Percentiles rank a stretch among this genome's conserved stretches.
phyloP scores from a whole-genome alignment of 495 filamentous ascomycete genomes.

The Trypethelium eluteriae region DNA sequence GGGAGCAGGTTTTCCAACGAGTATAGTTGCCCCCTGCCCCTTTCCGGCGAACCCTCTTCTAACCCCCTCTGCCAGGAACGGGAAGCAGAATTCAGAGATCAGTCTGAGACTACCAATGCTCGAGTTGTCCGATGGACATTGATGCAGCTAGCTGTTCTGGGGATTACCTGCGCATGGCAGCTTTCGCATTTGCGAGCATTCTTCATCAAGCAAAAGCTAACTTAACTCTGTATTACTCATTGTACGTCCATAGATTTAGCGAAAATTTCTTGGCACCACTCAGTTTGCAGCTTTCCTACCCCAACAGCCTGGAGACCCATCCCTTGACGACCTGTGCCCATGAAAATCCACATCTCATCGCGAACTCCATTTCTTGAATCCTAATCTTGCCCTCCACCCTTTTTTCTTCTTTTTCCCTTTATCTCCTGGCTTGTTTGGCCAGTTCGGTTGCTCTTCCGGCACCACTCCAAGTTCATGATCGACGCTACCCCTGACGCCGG shows the following conservation, averaged over 20 bases:
- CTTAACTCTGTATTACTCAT: slow-evolving; percentile 38
- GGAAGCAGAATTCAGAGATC: slow-evolving; percentile 95
- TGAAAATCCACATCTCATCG: neutral
- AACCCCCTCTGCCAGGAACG: slow-evolving; percentile 58
- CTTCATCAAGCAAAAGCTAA: slow-evolving; percentile 99
- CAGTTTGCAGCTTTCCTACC: neutral
- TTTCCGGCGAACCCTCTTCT: neutral
- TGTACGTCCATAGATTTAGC: slow-evolving; percentile 17
- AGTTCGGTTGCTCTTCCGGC: neutral
- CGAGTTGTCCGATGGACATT: slow-evolving; percentile 91
- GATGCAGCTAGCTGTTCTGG: slow-evolving; percentile 81
- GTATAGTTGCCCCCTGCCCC: slow-evolving; percentile 46
- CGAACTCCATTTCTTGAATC: neutral
- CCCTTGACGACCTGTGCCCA: neutral
- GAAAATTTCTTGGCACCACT: neutral
- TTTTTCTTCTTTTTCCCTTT: slow-evolving; percentile 1
- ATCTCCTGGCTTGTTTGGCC: neutral
- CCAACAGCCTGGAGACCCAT: neutral
- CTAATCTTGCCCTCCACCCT: neutral
- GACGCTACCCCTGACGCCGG: neutral
- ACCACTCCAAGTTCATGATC: neutral
- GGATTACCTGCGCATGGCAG: slow-evolving; percentile 92
- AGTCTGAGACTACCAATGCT: slow-evolving; percentile 86
- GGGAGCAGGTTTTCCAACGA: slow-evolving; percentile 94
- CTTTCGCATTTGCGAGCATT: slow-evolving; percentile 89